Conservation (phyloP, 306 rosid genomes). For the Prinsepia uniflora region DNA sequence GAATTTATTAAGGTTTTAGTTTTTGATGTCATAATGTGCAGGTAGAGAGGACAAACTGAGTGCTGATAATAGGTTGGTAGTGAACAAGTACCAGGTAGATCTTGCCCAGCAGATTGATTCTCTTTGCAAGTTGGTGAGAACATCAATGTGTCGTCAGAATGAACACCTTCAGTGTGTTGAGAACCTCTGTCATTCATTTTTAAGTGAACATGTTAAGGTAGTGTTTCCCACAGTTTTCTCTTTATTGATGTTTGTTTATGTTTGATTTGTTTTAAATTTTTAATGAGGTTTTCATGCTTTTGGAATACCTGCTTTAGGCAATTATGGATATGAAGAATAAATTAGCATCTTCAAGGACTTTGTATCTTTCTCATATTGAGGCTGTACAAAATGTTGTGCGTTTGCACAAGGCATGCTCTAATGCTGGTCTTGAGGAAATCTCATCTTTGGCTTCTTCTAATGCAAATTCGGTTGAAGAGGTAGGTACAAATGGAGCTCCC, state of each 20-base stretch:
- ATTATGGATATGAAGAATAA: conserved; percentile 58
- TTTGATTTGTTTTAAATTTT: not conserved
- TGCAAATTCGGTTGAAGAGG: conserved; percentile 66
- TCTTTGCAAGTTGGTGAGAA: conserved; percentile 62
- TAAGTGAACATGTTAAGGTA: conserved; percentile 69
- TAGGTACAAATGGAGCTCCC: conserved; percentile 26
- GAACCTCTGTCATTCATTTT: conserved; percentile 59
- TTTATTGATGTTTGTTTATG: not conserved
- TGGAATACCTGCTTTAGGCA: conserved; percentile 37
- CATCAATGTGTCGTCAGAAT: conserved; percentile 58
- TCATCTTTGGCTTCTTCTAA: conserved; percentile 58
- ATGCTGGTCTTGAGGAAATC: conserved; percentile 71
- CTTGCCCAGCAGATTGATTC: conserved; percentile 68
- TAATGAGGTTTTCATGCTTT: not conserved
- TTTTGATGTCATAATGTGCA: conserved; percentile 17
- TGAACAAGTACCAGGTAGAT: conserved; percentile 67
- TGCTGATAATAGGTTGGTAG: conserved; percentile 63
- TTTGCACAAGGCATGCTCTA: conserved; percentile 72
- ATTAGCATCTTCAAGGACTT: conserved; percentile 50
- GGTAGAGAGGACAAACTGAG: conserved; percentile 84
- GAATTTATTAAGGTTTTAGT: not conserved
- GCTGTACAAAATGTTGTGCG: conserved; percentile 87
- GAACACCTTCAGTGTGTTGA: conserved; percentile 78
- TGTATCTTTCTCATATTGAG: conserved; percentile 67
- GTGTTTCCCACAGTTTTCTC: not conserved